Evolutionary conservation across 2,329 filamentous ascomycete species (phyloP), one percentile per base, ranked within the genome.

Genomic region (Achaetomium macrosporum): DNA sequence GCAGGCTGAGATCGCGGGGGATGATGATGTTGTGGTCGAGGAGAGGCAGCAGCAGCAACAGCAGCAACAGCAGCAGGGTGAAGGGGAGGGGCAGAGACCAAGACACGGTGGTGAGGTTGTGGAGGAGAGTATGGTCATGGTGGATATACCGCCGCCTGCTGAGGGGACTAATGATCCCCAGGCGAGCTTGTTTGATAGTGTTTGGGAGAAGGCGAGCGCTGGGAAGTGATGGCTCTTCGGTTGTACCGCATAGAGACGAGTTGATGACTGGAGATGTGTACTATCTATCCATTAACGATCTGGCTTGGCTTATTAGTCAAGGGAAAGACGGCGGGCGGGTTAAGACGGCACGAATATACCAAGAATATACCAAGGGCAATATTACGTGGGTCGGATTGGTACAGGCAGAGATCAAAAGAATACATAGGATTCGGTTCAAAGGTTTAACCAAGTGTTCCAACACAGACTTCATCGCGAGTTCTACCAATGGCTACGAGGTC

Each of bases 121-220:
- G 3, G 60, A 57, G 5, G 66, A 59, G 59, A 82, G 79, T 57
- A 61, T 81, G 6, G 73, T 83, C 16, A 65, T 84, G 56, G 72
- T 83, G 35, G 54, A 50, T 13, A 12, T 3, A 4, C 41, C 41
- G 8, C 12, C 13, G 35, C 35, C 8, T 13, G 12, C 7, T 8
- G 35, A 42, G 19, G 20, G 20, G 13, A 20, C 4, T 25, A 20
- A 17, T 11, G 77, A 79, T 36, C 51, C 57, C 15, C 65, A 73
- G 53, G 70, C 68, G 45, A 75, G 73, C 4, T 33, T 56, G 54
- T 82, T 89, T 61, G 85, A 90, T 67, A 81, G 73, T 59, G 85
- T 83, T 1, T 90, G 86, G 86, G 83, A 79, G 47, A 81, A 83
- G 67, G 85, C 85, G 15, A 64, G 59, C 43, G 51, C 17, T 10